Conservation (phyloP, 768 basidiomycete genomes). For the Pleurotus tuber-regium region DNA sequence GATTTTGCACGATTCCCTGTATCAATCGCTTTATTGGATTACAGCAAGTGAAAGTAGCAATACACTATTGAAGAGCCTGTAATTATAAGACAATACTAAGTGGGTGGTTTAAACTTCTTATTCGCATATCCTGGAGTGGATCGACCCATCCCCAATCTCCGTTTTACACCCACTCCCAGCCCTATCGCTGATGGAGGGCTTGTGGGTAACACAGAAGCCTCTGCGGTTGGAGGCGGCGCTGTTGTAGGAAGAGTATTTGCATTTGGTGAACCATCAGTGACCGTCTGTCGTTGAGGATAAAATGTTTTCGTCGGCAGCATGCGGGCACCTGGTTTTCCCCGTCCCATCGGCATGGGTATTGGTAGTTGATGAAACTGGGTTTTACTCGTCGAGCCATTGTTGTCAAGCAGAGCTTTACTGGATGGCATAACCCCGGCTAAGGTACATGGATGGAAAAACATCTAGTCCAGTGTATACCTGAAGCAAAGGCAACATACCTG, state of each 20-base stretch:
- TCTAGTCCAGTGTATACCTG: neutral
- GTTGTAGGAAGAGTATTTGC: neutral
- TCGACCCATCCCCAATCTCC: conserved; percentile 64
- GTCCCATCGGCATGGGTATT: too few relatives aligned
- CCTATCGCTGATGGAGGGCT: neutral
- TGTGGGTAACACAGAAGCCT: neutral
- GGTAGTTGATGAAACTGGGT: too few relatives aligned
- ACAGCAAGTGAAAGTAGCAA: too few relatives aligned
- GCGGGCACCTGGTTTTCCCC: neutral
- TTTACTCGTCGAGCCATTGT: too few relatives aligned
- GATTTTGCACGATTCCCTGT: too few relatives aligned
- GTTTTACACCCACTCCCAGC: conserved; percentile 36
- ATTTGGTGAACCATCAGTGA: conserved; percentile 5
- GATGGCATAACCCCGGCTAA: neutral
- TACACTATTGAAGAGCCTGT: neutral
- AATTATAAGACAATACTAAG: conserved; percentile 15
- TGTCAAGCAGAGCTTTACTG: neutral
- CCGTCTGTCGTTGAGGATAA: neutral
- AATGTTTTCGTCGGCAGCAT: neutral
- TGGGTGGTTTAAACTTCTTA: conserved; percentile 69
- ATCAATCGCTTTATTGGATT: too few relatives aligned
- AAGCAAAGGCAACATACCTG: neutral
- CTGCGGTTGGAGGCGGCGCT: neutral
- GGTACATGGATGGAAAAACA: neutral
- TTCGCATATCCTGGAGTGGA: conserved; percentile 51